Conservation (phyloP, 345 rosid genomes). For the Citropsis articulata region DNA sequence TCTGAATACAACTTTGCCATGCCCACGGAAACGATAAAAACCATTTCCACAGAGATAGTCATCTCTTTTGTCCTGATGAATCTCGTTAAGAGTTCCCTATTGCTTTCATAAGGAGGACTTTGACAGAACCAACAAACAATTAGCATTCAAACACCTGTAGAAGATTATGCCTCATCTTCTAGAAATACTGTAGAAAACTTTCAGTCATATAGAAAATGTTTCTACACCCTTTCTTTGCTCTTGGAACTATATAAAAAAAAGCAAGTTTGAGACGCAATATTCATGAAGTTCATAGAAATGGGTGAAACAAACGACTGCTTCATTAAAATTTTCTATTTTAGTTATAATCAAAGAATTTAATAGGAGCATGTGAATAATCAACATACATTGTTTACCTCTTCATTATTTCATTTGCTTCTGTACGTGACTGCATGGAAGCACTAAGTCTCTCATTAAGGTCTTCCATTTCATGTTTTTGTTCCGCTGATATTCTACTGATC, state of each 20-base stretch:
- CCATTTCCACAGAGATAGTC: not conserved
- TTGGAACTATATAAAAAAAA: not conserved
- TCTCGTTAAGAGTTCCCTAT: not conserved
- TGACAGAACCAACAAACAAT: not conserved
- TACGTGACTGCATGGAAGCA: slow-evolving; percentile 76
- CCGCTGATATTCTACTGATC: slow-evolving; percentile 55
- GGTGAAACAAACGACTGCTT: not conserved
- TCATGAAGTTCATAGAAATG: not conserved
- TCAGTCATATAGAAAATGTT: not conserved
- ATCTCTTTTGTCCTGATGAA: not conserved
- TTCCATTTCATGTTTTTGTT: slow-evolving; percentile 72
- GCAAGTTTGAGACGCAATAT: not conserved
- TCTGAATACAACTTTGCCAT: not conserved
- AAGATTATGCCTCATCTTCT: not conserved
- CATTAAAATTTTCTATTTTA: not conserved
- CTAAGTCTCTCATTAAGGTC: slow-evolving; percentile 78
- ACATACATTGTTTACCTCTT: slow-evolving; percentile 46
- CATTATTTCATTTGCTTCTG: slow-evolving; percentile 83
- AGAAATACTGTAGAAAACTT: not conserved
- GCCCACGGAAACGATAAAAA: not conserved
- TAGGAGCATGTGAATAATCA: not conserved
- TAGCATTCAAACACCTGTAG: not conserved
- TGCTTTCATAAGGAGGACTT: not conserved
- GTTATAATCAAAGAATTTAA: not conserved
- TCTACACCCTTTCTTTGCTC: not conserved